Evolutionary conservation across 257 asterid genomes (phyloP), one percentile per base, ranked within the genome.

Genomic region (Craterostigma plantagineum): DNA sequence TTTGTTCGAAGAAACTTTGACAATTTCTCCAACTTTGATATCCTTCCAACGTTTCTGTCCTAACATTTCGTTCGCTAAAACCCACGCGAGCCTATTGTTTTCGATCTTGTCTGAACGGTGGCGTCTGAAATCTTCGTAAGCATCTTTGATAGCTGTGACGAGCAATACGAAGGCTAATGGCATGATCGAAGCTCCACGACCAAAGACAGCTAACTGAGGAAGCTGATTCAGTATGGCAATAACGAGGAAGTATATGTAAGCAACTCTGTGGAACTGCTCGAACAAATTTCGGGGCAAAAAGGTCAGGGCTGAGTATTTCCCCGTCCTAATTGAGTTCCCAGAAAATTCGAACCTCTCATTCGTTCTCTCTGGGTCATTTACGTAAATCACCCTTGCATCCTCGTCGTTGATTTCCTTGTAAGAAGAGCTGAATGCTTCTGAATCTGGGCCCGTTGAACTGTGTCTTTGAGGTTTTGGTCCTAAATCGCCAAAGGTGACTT

Each of bases 171-270:
- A 49, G 18, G 94, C 91, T 56, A 90, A 62, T 0, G 99, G 99
- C 57, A 83, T 7, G 55, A 83, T 48, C 0, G 99, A 90, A 77
- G 85, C 94, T 36, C 46, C 76, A 18, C 99, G 71, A 23, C 99
- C 99, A n/a, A 90, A 90, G 18, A 90, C 99, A 56, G 99, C 99
- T 55, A 90, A 66, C 71, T 79, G 95, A 14, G 99, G 99, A 35
- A 90, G 72, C 74, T 90, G 99, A 56, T 90, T 90, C 64, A 90
- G 92, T 52, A 83, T 54, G 35, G 92, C 99, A 60, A 90, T 90
- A 36, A 64, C 94, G 16, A 90, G 85, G 66, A 90, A 90, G 63
- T 90, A 90, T 1, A 90, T 44, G 51, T 90, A 90, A 40, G 99
- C 99, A 45, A 90, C 80, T 59, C 99, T 83, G 54, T 71, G 99